phyloP scores from a whole-genome alignment of 257 asterid genomes.

The Pogostemon cablin region DNA sequence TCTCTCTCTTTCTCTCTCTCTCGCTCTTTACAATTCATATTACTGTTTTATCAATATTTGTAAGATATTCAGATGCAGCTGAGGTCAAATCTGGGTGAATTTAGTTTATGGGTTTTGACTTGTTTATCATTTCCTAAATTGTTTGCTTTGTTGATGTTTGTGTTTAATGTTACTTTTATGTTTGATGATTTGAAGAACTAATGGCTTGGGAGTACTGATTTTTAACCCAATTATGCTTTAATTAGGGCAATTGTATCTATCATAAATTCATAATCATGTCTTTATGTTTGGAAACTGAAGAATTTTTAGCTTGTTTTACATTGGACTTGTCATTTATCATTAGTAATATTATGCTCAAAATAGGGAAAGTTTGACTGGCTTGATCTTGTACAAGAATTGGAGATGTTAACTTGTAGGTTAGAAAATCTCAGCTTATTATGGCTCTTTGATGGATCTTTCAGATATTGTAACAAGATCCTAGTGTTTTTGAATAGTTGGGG shows the following conservation, averaged over 20 bases:
- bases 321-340: background rate
- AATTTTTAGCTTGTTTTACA: too few species aligned
- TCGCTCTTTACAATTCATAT: background rate
- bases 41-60: background rate
- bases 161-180: constrained; percentile 10
- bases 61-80: background rate
- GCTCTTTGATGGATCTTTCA: background rate
- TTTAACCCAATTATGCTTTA: background rate
- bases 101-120: constrained; percentile 1
- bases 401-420: too few species aligned
- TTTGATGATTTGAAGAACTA: background rate
- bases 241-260: background rate
- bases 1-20: background rate
- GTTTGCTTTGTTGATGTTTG: constrained; percentile 4
- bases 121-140: too few species aligned
- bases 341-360: background rate
- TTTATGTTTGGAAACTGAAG: too few species aligned
- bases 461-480: background rate
- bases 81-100: constrained; percentile 6
- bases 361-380: background rate
- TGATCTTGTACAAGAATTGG: too few species aligned
- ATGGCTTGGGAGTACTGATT: background rate
- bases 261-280: too few species aligned
- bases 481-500: background rate
- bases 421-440: too few species aligned